These are phyloP conservation scores for Eragrostis curvula DNA, from an alignment of 176 grass and related monocot genomes.

Conservation along the genomic window DNA sequence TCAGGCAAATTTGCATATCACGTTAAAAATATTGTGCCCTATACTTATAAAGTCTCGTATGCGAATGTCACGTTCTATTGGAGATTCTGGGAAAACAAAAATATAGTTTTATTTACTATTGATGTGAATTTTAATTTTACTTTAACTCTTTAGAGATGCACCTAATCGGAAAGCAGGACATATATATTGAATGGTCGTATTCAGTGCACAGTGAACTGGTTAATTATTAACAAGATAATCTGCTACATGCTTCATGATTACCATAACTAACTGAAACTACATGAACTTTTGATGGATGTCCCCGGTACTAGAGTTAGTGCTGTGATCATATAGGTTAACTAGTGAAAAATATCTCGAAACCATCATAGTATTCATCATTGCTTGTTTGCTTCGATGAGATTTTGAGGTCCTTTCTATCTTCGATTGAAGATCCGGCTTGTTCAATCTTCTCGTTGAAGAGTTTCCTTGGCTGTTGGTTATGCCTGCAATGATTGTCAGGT, in stretches of 20 bases:
- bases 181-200: slow-evolving; percentile 6
- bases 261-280: background rate
- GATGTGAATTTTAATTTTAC: background rate
- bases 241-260: background rate
- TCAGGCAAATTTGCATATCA: background rate
- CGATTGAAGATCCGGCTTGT: background rate
- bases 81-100: background rate
- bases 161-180: background rate
- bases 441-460: background rate
- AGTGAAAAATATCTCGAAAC: background rate
- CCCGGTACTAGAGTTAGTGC: background rate
- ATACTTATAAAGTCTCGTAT: background rate
- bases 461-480: slow-evolving; percentile 23
- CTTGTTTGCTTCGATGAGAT: background rate
- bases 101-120: background rate
- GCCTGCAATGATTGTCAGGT: slow-evolving; percentile 8
- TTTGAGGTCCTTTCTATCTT: background rate
- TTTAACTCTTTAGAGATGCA: background rate
- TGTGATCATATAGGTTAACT: background rate
- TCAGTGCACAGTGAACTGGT: background rate
- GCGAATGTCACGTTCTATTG: background rate
- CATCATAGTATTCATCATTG: background rate
- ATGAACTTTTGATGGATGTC: background rate
- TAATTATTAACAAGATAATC: background rate
- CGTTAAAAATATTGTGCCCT: background rate